Percentiles rank a stretch among this genome's conserved stretches.
These are phyloP conservation scores for cucumber (Cucumis sativus) DNA, from an alignment of 306 rosid genomes.

Conservation along the genomic window Cucumber_9930_V3 NC_026656.2:2235501-2236000, in stretches of 20 bases:
- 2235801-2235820: neutral
- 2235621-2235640: neutral
- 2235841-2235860: neutral
- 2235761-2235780: constrained; percentile 7
- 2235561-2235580: constrained; percentile 1
- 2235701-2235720: neutral
- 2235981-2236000: neutral
- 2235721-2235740: neutral
- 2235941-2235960: neutral
- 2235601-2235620: neutral
- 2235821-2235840: neutral
- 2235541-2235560: neutral
- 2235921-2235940: neutral
- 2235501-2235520: neutral
- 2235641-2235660: neutral
- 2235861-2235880: neutral
- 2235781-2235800: neutral
- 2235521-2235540: neutral
- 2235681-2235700: neutral
- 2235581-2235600: constrained; percentile 1
- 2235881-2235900: neutral
- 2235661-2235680: neutral
- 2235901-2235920: neutral
- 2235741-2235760: neutral
- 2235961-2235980: neutral